phyloP scores from a whole-genome alignment of 1,139 yeast species.

The Trichomonascaceae sp. region DNA sequence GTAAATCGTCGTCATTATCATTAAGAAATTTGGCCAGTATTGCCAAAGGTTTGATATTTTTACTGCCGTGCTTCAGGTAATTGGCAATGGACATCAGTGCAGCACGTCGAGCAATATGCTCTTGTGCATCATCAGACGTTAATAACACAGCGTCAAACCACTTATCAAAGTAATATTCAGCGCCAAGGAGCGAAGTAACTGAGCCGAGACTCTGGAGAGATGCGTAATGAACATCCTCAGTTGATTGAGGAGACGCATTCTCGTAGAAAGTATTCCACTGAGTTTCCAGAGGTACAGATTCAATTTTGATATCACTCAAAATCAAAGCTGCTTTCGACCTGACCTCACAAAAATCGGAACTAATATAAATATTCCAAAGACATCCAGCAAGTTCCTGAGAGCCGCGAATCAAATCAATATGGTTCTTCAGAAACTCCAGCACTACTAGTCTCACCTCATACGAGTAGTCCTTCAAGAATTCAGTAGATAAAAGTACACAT shows the following conservation, averaged over 20 bases:
- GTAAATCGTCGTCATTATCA: slow-evolving; percentile 52
- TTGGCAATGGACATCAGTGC: slow-evolving; percentile 43
- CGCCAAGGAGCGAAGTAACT: slow-evolving; percentile 28
- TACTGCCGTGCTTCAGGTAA: slow-evolving; percentile 14
- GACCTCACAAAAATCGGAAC: slow-evolving; percentile 39
- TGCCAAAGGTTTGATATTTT: slow-evolving; percentile 2
- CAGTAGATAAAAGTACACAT: slow-evolving; percentile 28
- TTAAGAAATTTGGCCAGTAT: slow-evolving; percentile 39
- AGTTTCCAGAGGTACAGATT: slow-evolving; percentile 9
- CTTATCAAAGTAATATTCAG: slow-evolving; percentile 13
- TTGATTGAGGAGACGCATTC: slow-evolving; percentile 25
- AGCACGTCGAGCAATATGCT: slow-evolving; percentile 44
- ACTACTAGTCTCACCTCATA: slow-evolving; percentile 48
- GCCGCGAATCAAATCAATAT: slow-evolving; percentile 1
- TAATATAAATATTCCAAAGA: slow-evolving; percentile 28
- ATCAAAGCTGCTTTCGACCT: slow-evolving; percentile 40
- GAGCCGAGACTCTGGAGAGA: slow-evolving; percentile 49
- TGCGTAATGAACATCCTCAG: slow-evolving; percentile 44
- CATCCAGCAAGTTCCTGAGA: slow-evolving; percentile 22
- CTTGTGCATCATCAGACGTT: slow-evolving; percentile 40
- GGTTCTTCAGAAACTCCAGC: slow-evolving; percentile 27
- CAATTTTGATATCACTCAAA: slow-evolving; percentile 28
- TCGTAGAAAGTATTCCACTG: slow-evolving; percentile 26
- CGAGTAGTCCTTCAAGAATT: slow-evolving; percentile 30
- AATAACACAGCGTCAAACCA: slow-evolving; percentile 34